Evolutionary conservation across 768 basidiomycete species (phyloP), one percentile per base, ranked within the genome.

Genomic region (Inosperma sp.): DNA sequence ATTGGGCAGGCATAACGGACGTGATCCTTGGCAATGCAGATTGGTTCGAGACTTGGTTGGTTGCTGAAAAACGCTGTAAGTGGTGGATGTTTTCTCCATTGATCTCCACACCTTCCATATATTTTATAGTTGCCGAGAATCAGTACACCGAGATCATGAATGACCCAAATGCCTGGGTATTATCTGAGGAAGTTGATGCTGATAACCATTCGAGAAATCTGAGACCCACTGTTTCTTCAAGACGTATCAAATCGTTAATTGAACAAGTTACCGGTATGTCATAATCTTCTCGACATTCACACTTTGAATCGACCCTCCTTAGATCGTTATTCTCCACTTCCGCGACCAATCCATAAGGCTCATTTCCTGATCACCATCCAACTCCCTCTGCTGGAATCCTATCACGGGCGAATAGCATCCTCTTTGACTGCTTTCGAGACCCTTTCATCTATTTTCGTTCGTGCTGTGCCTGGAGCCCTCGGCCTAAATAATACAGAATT

Each of bases 351-450:
- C 8, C 88, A 96, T 51, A 85, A 87, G 30, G 83, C 83, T 0
- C 84, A 84, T 31, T 99, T 98, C 72, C 78, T 99, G 49, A 75
- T 86, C 34, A 74, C 78, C 7, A 80, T 95, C 13, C 96, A 99
- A 67, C 71, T 97, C 1, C 93, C 94, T 1, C 63, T 96, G 10
- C 69, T 99, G 10, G 80, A 87, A 51, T 70, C 77, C 5, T 99
- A 96, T 65, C 78, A 82, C 54, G 68, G 72, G 7, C 84, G 94
- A 16, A 84, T 99, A 64, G 75, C 81, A 1, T 80, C 86, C 7
- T 92, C 93, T 7, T 71, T 97, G 21, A 93, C 97, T 59, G 95
- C 94, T 0, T 97, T 97, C 58, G 96, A 98, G 66, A 87, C 85
- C 1, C 73, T 96, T 5, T 91, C 93, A 1, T 92, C 88, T 25